A percentile compares a stretch with the other conserved stretches of the same genome.
Conservation (phyloP, 2,329 filamentous ascomycete genomes). For the Hypoxylon sp. region DNA sequence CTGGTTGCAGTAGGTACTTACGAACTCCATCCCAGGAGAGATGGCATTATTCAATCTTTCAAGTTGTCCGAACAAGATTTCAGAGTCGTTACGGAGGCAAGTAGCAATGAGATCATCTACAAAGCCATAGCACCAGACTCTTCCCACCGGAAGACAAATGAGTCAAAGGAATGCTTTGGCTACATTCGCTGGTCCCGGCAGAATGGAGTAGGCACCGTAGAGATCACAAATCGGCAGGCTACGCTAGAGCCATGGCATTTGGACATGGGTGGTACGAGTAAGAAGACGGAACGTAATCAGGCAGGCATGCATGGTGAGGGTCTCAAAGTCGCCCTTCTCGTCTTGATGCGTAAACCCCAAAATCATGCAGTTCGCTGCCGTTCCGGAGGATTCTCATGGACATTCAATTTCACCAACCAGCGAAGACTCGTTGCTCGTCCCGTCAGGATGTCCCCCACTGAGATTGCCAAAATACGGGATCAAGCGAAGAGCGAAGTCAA, state of each 20-base stretch:
- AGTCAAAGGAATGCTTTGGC: slow-evolving; percentile 46
- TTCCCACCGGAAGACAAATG: neutral
- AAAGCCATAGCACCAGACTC: slow-evolving; percentile 26
- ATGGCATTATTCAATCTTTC: slow-evolving; percentile 51
- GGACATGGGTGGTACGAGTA: slow-evolving; percentile 51
- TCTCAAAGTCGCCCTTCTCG: slow-evolving; percentile 53
- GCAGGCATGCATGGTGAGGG: slow-evolving; percentile 54
- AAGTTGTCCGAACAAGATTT: slow-evolving; percentile 46
- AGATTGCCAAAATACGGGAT: slow-evolving; percentile 9
- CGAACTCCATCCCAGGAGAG: slow-evolving; percentile 47
- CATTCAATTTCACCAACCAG: slow-evolving; percentile 52
- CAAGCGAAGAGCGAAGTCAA: slow-evolving; percentile 16
- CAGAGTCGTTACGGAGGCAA: slow-evolving; percentile 43
- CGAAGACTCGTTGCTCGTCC: slow-evolving; percentile 43
- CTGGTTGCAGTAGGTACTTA: neutral
- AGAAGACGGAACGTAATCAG: slow-evolving; percentile 41
- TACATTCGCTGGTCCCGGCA: slow-evolving; percentile 52
- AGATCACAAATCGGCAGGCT: slow-evolving; percentile 51
- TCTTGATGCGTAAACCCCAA: slow-evolving; percentile 48
- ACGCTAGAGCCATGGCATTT: slow-evolving; percentile 53
- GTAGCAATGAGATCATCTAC: slow-evolving; percentile 51
- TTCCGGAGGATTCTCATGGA: slow-evolving; percentile 50
- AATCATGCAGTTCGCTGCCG: slow-evolving; percentile 51
- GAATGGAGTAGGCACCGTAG: slow-evolving; percentile 48
- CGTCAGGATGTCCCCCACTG: slow-evolving; percentile 29